Evolutionary conservation across 2,329 filamentous ascomycete species (phyloP).

Genomic region (Claviceps sorghi): DNA sequence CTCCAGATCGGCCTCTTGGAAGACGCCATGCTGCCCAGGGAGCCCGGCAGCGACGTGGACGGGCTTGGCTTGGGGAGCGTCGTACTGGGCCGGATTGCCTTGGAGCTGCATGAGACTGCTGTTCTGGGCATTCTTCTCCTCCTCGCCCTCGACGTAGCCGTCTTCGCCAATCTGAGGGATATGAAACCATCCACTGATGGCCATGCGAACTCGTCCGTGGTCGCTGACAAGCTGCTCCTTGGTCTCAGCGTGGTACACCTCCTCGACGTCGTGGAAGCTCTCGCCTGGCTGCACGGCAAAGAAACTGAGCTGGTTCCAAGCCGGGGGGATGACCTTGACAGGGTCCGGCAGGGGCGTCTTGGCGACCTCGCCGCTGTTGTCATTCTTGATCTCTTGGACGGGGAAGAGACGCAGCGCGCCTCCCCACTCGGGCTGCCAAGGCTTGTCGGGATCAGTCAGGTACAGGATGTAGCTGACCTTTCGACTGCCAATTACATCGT

Average conservation of each 20-base stretch:
- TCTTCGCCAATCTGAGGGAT: conserved; percentile 92
- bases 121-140: conserved; percentile 75
- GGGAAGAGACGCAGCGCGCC: conserved; percentile 84
- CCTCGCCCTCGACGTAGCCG: conserved; percentile 74
- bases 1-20: conserved; percentile 69
- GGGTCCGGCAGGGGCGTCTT: conserved; percentile 69
- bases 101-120: conserved; percentile 88
- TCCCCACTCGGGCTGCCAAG: conserved; percentile 87
- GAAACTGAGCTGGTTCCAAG: conserved; percentile 96
- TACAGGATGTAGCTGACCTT: conserved; percentile 96
- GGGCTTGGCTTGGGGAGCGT: conserved; percentile 55
- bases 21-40: conserved; percentile 33
- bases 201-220: conserved; percentile 77
- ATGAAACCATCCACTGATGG: conserved; percentile 97
- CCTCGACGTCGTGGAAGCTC: conserved; percentile 97
- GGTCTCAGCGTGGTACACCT: conserved; percentile 65
- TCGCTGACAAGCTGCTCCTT: conserved; percentile 49
- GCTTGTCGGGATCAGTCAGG: conserved; percentile 76
- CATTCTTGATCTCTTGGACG: conserved; percentile 40
- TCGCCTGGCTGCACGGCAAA: conserved; percentile 97
- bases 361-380: conserved; percentile 57
- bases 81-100: conserved; percentile 79
- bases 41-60: conserved; percentile 21
- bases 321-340: conserved; percentile 73
- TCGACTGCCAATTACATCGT: conserved; percentile 96